phyloP scores from a whole-genome alignment of 768 basidiomycete genomes.

The Leccinum ochraceum region DNA sequence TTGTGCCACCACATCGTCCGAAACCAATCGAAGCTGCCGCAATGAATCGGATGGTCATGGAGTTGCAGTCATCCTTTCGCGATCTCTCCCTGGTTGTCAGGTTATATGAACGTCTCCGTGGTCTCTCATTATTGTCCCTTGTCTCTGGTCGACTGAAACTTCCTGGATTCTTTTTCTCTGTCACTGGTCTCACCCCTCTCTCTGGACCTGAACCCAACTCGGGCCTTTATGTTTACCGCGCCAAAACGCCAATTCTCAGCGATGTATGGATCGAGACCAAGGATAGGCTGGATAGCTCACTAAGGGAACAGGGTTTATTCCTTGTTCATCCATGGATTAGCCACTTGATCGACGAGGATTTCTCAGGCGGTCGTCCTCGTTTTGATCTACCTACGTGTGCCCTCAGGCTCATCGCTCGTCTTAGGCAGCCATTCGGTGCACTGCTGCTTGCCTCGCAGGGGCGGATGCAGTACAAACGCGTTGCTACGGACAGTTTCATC shows the following conservation, averaged over 20 bases:
- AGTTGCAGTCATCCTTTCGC: neutral
- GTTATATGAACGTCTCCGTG: neutral
- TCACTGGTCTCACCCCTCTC: no score
- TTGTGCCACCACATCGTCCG: neutral
- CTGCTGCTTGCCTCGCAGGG: neutral
- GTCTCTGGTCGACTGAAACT: neutral
- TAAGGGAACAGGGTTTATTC: neutral
- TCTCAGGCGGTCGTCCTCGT: neutral
- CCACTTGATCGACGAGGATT: neutral
- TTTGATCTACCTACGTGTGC: neutral
- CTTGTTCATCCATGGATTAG: neutral
- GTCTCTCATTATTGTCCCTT: neutral
- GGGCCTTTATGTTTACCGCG: neutral
- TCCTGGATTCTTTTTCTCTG: no score
- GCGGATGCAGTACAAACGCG: neutral
- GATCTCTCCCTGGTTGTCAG: neutral
- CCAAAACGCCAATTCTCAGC: neutral
- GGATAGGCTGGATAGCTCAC: neutral
- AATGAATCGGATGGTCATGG: neutral
- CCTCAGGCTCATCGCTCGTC: neutral
- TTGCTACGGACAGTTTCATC: neutral
- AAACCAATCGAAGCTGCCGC: neutral
- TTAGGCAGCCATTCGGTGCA: neutral
- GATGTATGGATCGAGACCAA: neutral
- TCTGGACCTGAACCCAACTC: neutral